These are phyloP conservation scores for Limnanthes douglasii DNA, from an alignment of 345 rosid species.

Conservation along the genomic window DNA sequence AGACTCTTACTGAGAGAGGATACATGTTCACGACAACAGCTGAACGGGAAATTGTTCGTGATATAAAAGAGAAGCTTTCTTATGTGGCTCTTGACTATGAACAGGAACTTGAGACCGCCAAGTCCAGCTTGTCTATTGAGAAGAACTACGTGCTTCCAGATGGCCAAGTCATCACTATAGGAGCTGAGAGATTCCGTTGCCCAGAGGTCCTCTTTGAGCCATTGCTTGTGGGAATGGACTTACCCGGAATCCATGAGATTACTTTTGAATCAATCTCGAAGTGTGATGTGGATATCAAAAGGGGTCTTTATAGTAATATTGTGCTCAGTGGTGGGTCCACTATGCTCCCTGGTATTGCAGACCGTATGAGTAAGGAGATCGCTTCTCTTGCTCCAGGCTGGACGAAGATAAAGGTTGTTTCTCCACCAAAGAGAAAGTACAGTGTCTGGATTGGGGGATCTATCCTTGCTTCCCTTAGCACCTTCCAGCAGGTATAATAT, in stretches of 20 bases:
- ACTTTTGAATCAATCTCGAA: neutral
- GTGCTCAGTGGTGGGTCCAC: neutral
- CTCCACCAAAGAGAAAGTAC: neutral
- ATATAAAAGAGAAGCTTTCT: slow-evolving; percentile 1
- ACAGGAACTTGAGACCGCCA: neutral
- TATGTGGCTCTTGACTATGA: slow-evolving; percentile 1
- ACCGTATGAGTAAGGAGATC: neutral
- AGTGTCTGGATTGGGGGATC: slow-evolving; percentile 1
- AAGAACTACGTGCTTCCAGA: neutral
- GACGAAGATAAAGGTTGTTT: neutral
- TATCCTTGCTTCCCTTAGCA: neutral
- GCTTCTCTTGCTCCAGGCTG: neutral
- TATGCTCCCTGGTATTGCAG: neutral
- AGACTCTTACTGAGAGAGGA: neutral
- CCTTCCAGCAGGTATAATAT: neutral
- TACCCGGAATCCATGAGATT: neutral
- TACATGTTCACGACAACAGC: neutral
- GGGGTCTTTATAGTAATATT: neutral
- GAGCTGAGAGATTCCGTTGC: neutral
- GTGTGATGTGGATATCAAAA: neutral
- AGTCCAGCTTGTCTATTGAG: neutral
- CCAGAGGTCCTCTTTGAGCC: slow-evolving; percentile 1
- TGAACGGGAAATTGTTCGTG: neutral
- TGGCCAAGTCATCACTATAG: neutral
- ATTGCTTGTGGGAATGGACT: neutral